Evolutionary conservation across 257 asterid genomes (phyloP).

Genomic region (Solanum appendiculatum): DNA sequence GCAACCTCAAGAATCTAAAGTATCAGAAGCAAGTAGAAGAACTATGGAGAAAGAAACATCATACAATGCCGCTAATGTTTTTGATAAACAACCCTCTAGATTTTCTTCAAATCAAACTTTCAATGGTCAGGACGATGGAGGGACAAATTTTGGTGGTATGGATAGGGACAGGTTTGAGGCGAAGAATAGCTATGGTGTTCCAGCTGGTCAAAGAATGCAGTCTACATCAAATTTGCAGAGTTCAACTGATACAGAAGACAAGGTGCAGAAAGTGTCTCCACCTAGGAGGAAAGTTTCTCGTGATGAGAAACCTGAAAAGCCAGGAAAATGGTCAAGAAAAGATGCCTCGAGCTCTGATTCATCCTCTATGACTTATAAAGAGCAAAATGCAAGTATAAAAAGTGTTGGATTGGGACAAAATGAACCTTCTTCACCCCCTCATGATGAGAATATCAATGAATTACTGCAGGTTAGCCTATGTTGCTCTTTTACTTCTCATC

Average conservation of each 20-base stretch:
- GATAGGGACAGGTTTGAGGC: slow-evolving; percentile 46
- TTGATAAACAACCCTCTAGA: slow-evolving; percentile 43
- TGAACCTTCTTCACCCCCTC: slow-evolving; percentile 22
- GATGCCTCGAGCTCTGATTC: slow-evolving; percentile 38
- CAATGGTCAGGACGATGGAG: slow-evolving; percentile 52
- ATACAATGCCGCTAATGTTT: slow-evolving; percentile 34
- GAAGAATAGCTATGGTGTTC: slow-evolving; percentile 29
- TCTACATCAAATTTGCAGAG: not conserved
- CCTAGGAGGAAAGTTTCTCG: slow-evolving; percentile 57
- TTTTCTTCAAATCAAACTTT: slow-evolving; percentile 32
- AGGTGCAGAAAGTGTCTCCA: slow-evolving; percentile 76
- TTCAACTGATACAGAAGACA: slow-evolving; percentile 42
- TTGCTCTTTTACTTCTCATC: not conserved
- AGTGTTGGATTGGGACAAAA: slow-evolving; percentile 32
- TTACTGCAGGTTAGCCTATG: slow-evolving; percentile 71
- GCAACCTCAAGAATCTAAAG: slow-evolving; percentile 49
- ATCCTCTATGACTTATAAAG: slow-evolving; percentile 38
- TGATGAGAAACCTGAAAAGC: slow-evolving; percentile 62
- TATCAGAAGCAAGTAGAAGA: slow-evolving; percentile 43
- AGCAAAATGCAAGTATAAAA: slow-evolving; percentile 28
- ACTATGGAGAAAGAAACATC: slow-evolving; percentile 49
- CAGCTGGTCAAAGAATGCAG: slow-evolving; percentile 17
- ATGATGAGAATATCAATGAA: slow-evolving; percentile 66
- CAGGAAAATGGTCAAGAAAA: slow-evolving; percentile 38
- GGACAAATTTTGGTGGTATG: slow-evolving; percentile 21